A percentile compares a stretch with the other conserved stretches of the same genome.
Conservation (phyloP, 169 alveolate genomes). For the Theileria parva region DNA sequence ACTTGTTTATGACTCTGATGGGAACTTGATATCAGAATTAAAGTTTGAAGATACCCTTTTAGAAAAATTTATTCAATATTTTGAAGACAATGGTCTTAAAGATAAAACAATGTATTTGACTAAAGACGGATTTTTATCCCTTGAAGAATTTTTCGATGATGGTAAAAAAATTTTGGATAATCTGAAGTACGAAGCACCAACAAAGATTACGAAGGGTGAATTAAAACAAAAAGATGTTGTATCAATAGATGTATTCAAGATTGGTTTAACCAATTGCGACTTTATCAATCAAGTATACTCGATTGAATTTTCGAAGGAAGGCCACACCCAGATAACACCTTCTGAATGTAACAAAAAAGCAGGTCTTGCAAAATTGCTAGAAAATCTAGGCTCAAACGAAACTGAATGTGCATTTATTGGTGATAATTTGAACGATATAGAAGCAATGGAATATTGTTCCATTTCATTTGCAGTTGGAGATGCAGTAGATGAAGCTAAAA, state of each 20-base stretch:
- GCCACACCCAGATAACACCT: neutral
- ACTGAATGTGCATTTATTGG: constrained; percentile 53
- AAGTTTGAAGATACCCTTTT: neutral
- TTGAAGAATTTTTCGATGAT: constrained; percentile 2
- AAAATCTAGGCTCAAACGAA: neutral
- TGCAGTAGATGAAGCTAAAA: constrained; percentile 24
- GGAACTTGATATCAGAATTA: constrained; percentile 8
- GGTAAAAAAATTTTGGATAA: no score
- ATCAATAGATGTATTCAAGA: neutral
- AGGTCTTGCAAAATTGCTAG: neutral
- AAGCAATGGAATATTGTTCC: constrained; percentile 20
- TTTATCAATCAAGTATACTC: neutral
- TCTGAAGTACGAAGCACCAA: neutral
- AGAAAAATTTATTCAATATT: neutral
- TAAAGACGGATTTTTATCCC: neutral
- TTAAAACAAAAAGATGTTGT: constrained; percentile 1
- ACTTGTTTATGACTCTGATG: constrained; percentile 25
- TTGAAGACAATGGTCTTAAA: neutral
- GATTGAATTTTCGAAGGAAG: neutral
- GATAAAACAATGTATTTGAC: neutral
- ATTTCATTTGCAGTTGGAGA: constrained; percentile 54
- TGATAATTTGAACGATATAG: constrained; percentile 43
- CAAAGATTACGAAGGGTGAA: neutral
- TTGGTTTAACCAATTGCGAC: neutral
- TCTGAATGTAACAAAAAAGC: neutral